Evolutionary conservation across 306 rosid species (phyloP).

Genomic region (Acacia acuminata): DNA sequence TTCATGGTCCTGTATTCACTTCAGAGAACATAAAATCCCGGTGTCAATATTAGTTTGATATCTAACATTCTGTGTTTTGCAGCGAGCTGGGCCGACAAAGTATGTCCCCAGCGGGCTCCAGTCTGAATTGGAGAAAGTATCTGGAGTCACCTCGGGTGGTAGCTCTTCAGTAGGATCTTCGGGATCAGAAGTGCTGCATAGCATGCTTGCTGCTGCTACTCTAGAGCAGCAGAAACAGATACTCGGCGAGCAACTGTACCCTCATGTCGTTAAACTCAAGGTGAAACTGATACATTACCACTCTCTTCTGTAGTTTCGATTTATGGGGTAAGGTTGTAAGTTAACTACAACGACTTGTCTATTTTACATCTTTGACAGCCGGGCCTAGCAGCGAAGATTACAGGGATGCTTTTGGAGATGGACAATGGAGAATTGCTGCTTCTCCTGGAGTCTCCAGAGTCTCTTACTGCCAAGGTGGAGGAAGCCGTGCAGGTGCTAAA

Average conservation of each 20-base stretch:
- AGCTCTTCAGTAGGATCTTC: constrained; percentile 51
- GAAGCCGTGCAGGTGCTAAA: constrained; percentile 87
- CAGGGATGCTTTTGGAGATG: constrained; percentile 98
- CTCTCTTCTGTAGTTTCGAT: background rate
- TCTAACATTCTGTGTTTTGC: constrained; percentile 29
- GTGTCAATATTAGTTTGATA: constrained; percentile 13
- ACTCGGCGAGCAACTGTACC: constrained; percentile 76
- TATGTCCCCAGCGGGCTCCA: constrained; percentile 54
- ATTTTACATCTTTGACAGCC: constrained; percentile 55
- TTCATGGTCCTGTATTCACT: background rate
- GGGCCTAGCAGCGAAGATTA: constrained; percentile 70
- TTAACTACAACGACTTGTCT: background rate
- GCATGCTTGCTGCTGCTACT: constrained; percentile 75
- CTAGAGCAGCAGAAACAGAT: constrained; percentile 79
- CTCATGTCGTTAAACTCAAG: constrained; percentile 64
- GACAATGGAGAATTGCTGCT: constrained; percentile 78
- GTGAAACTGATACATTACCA: constrained; percentile 33
- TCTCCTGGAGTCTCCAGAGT: constrained; percentile 78
- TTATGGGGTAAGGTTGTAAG: constrained; percentile 3
- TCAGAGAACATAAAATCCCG: background rate
- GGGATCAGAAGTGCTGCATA: constrained; percentile 68
- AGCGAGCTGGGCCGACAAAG: constrained; percentile 58
- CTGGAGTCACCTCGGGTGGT: constrained; percentile 55
- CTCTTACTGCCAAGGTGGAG: constrained; percentile 71
- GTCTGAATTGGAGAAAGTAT: constrained; percentile 54